phyloP scores from a whole-genome alignment of 164 flowering plant species.

The Vitis amurensis region DNA sequence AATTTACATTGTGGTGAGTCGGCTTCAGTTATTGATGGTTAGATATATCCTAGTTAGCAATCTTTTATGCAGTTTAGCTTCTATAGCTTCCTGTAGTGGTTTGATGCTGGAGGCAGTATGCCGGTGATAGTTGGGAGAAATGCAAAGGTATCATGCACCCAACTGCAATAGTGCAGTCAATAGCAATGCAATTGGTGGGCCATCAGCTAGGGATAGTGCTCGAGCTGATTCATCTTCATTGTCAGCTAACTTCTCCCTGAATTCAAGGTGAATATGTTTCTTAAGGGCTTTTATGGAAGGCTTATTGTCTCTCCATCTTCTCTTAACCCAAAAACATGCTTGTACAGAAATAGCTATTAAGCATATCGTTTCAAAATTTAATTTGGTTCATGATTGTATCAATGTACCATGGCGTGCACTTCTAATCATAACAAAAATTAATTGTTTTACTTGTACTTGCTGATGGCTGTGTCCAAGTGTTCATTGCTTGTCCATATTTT shows the following conservation, averaged over 20 bases:
- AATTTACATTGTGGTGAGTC: conserved; percentile 1
- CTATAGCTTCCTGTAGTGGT: conserved; percentile 28
- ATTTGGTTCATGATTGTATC: too few species aligned
- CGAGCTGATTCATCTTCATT: conserved; percentile 73
- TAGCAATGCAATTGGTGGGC: conserved; percentile 63
- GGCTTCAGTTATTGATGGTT: conserved; percentile 10
- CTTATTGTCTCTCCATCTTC: not conserved
- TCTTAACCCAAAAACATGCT: not conserved
- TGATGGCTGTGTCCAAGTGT: too few species aligned
- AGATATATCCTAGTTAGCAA: not conserved
- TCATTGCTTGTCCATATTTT: too few species aligned
- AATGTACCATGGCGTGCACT: too few species aligned
- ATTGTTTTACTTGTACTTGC: too few species aligned
- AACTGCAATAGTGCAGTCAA: conserved; percentile 88
- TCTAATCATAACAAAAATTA: too few species aligned
- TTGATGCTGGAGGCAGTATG: conserved; percentile 83
- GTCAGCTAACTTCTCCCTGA: conserved; percentile 58
- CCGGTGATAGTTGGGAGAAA: conserved; percentile 81
- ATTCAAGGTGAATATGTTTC: conserved; percentile 50
- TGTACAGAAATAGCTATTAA: too few species aligned
- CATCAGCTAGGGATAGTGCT: conserved; percentile 66
- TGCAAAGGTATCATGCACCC: conserved; percentile 94
- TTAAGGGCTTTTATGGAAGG: too few species aligned
- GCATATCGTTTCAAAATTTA: too few species aligned
- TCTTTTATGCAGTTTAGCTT: conserved; percentile 16